Evolutionary conservation across 2,329 filamentous ascomycete species (phyloP).

Genomic region (Monascus ruber): DNA sequence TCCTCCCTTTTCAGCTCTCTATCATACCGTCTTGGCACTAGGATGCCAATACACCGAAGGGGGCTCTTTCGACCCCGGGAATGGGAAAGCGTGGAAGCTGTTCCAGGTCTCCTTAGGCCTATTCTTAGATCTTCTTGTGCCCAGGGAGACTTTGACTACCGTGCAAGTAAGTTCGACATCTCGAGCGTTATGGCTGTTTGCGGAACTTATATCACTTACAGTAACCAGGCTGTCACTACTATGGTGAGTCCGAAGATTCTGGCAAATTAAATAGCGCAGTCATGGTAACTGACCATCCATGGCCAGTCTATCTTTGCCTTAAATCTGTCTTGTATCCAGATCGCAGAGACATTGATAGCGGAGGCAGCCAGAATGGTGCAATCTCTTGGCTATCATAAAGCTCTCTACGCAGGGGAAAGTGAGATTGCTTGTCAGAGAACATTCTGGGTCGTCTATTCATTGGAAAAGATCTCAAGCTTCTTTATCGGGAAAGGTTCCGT

Average conservation of each 20-base stretch:
- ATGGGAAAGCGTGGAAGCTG: conserved; percentile 29
- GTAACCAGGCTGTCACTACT: conserved; percentile 15
- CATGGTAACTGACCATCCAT: background rate
- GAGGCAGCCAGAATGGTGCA: conserved; percentile 27
- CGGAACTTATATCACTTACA: background rate
- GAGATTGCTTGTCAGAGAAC: conserved; percentile 11
- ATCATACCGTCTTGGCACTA: conserved; percentile 27
- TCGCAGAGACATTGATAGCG: conserved; percentile 20
- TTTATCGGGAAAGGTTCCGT: conserved; percentile 21
- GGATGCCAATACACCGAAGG: conserved; percentile 26
- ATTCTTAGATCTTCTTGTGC: conserved; percentile 23
- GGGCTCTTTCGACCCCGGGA: conserved; percentile 29
- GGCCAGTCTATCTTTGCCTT: conserved; percentile 25
- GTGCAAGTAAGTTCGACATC: conserved; percentile 7
- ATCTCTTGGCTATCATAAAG: conserved; percentile 19
- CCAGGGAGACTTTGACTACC: conserved; percentile 10
- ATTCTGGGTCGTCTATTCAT: conserved; percentile 32
- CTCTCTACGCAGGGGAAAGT: conserved; percentile 6
- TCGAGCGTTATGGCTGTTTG: background rate
- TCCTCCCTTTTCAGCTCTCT: conserved; percentile 28
- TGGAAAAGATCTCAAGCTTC: conserved; percentile 29
- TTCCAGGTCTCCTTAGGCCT: conserved; percentile 27
- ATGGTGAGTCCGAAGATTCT: conserved; percentile 9
- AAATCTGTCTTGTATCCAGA: conserved; percentile 22
- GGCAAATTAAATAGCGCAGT: background rate